Conservation (phyloP, 108 stramenopile species). For the Schizochytrium sp. region DNA sequence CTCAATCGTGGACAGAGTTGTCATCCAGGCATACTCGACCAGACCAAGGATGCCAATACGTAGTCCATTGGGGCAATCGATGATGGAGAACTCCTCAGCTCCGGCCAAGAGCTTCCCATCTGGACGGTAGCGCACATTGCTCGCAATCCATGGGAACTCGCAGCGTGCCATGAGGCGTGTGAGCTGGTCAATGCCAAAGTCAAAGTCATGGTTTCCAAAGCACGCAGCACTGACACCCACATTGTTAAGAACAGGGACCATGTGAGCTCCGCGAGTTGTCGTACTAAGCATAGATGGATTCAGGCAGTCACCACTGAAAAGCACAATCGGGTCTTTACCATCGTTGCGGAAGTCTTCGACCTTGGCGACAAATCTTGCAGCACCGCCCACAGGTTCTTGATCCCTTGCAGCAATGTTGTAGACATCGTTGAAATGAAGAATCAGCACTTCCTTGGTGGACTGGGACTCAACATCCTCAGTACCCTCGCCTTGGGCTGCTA, state of each 20-base stretch:
- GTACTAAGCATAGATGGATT: constrained; percentile 46
- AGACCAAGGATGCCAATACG: constrained; percentile 64
- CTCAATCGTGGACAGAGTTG: constrained; percentile 61
- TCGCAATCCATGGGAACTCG: constrained; percentile 63
- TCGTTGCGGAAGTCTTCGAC: neutral
- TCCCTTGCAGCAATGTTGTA: constrained; percentile 34
- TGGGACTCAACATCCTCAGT: neutral
- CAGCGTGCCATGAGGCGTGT: neutral
- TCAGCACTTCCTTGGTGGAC: neutral
- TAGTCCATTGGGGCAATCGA: constrained; percentile 22
- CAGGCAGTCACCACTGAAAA: constrained; percentile 63
- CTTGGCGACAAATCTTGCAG: neutral
- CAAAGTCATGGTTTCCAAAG: constrained; percentile 64
- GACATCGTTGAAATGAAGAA: constrained; percentile 63
- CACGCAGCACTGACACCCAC: constrained; percentile 18
- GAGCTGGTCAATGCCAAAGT: constrained; percentile 59
- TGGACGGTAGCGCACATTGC: constrained; percentile 49
- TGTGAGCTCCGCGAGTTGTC: constrained; percentile 47
- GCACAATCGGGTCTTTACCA: neutral
- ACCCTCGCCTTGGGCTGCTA: neutral
- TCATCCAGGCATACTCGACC: constrained; percentile 63
- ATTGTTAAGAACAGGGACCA: constrained; percentile 49
- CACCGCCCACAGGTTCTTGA: constrained; percentile 41
- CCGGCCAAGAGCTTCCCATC: neutral
- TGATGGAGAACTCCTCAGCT: neutral